Conservation (phyloP, 257 asterid species). For the Solanum virginianum region DNA sequence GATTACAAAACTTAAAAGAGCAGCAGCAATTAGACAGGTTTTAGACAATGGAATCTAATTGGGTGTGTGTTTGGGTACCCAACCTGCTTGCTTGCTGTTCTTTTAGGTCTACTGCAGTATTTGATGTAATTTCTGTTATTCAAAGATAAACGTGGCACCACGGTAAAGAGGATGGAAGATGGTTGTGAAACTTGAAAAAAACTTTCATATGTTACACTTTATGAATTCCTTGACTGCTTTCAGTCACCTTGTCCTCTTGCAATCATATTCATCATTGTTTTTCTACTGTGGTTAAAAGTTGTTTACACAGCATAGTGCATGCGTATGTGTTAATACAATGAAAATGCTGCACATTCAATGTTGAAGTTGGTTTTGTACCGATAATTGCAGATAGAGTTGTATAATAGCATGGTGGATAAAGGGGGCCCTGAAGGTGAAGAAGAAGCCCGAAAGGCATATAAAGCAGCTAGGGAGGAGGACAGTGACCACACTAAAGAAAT, state of each 20-base stretch:
- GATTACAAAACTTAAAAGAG: background rate
- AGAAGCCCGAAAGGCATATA: constrained; percentile 71
- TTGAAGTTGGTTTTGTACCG: background rate
- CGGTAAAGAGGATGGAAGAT: background rate
- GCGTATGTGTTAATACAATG: background rate
- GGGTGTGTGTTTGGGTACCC: background rate
- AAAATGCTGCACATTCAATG: background rate
- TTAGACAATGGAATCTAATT: background rate
- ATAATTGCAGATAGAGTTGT: constrained; percentile 65
- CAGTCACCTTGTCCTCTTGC: background rate
- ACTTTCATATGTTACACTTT: background rate
- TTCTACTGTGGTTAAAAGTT: background rate
- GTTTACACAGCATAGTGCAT: background rate
- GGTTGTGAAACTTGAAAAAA: background rate
- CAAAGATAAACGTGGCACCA: background rate
- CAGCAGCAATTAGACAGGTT: background rate
- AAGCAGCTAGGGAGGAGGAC: constrained; percentile 84
- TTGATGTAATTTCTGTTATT: background rate
- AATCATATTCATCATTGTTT: background rate
- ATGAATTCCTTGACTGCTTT: background rate
- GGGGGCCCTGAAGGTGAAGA: constrained; percentile 67
- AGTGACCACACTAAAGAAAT: constrained; percentile 46
- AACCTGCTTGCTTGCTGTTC: background rate
- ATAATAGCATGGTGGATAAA: constrained; percentile 77
- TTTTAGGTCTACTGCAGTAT: background rate